Evolutionary conservation across 2,329 filamentous ascomycete species (phyloP).

Genomic region (Tolypocladium sp.): DNA sequence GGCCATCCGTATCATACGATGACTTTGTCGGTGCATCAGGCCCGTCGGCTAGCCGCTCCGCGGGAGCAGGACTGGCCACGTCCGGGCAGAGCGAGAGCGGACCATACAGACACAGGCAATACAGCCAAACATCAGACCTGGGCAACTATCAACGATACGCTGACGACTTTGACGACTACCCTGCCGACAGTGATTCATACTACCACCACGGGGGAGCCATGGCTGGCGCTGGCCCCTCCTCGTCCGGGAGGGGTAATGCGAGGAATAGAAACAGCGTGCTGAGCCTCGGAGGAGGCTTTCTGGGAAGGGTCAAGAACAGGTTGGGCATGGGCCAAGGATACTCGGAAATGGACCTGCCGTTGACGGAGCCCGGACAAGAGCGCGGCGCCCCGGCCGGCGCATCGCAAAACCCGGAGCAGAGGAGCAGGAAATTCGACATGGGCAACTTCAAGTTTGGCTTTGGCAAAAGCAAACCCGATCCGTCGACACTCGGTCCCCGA

Average conservation of each 20-base stretch:
- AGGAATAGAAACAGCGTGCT: constrained; percentile 83
- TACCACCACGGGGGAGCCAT: constrained; percentile 67
- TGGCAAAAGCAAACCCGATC: constrained; percentile 74
- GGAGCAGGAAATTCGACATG: constrained; percentile 53
- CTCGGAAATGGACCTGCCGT: constrained; percentile 94
- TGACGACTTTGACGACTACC: constrained; percentile 74
- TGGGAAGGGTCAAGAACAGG: constrained; percentile 83
- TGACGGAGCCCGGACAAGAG: constrained; percentile 64
- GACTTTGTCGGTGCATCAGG: constrained; percentile 71
- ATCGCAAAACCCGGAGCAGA: constrained; percentile 29
- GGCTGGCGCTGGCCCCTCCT: constrained; percentile 42
- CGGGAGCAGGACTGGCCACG: constrained; percentile 14
- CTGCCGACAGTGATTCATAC: constrained; percentile 68
- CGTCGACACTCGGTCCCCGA: constrained; percentile 81
- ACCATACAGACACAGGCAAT: constrained; percentile 43
- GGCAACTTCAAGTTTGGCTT: constrained; percentile 90
- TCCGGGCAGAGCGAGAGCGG: constrained; percentile 12
- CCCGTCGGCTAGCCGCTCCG: constrained; percentile 30
- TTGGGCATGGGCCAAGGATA: constrained; percentile 82
- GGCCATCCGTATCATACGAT: constrained; percentile 89
- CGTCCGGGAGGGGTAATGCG: constrained; percentile 37
- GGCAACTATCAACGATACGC: constrained; percentile 89
- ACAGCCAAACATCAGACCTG: constrained; percentile 71
- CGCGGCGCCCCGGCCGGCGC: constrained; percentile 27
- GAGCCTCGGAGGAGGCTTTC: constrained; percentile 73